A percentile compares a stretch with the other conserved stretches of the same genome.
Conservation (phyloP, 2,329 filamentous ascomycete genomes). For the Penicillium sclerotigenum region DNA sequence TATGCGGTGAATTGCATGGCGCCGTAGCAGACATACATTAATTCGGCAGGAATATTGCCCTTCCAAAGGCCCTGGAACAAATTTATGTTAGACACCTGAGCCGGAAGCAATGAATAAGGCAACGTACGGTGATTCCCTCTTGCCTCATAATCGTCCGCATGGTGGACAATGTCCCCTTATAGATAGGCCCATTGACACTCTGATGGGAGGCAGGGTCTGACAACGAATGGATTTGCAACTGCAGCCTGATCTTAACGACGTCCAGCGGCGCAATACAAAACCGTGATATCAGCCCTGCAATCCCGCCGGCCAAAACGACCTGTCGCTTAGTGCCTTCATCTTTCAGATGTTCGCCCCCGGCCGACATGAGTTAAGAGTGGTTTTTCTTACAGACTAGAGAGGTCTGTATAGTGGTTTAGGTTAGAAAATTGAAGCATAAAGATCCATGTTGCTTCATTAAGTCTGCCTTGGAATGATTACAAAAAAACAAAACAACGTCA, state of each 20-base stretch:
- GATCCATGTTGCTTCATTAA: conserved; percentile 3
- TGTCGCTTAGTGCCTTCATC: conserved; percentile 70
- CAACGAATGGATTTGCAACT: conserved; percentile 83
- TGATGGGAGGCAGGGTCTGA: conserved; percentile 66
- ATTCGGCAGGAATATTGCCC: conserved; percentile 92
- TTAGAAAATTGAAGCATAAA: not conserved
- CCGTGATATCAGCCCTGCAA: conserved; percentile 85
- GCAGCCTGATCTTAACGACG: conserved; percentile 95
- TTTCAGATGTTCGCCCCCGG: conserved; percentile 61
- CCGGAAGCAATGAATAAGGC: no score
- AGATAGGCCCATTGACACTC: conserved; percentile 44
- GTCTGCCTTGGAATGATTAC: conserved; percentile 15
- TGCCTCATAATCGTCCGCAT: conserved; percentile 71
- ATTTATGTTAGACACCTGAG: no score
- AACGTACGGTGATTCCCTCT: conserved; percentile 69
- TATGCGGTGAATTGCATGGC: conserved; percentile 88
- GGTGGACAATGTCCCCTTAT: conserved; percentile 75
- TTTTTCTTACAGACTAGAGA: conserved; percentile 13
- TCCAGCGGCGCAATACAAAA: conserved; percentile 95
- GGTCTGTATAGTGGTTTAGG: not conserved
- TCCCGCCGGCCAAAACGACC: conserved; percentile 63
- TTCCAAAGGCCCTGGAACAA: conserved; percentile 74
- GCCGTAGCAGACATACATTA: conserved; percentile 89
- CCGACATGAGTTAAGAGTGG: conserved; percentile 57
- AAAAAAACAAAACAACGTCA: conserved; percentile 4